These are phyloP conservation scores for Wallacemonas sp. DNA, from an alignment of 208 protist genomes.

Conservation along the genomic window DNA sequence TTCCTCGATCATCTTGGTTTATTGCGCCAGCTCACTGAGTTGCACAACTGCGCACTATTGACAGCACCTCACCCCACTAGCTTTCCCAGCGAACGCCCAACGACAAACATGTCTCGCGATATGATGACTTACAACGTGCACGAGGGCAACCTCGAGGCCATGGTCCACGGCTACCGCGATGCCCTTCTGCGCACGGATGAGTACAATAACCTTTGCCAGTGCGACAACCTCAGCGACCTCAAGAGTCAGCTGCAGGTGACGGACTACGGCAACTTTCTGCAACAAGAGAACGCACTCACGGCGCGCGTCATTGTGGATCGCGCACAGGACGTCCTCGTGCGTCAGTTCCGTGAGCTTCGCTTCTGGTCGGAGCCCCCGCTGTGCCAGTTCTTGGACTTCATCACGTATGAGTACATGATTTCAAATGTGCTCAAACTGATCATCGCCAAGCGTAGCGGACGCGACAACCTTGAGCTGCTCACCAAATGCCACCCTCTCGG, in stretches of 20 bases:
- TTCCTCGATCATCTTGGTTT: not conserved
- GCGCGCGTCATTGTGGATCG: constrained; percentile 90
- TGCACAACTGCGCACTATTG: not conserved
- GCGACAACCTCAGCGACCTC: constrained; percentile 97
- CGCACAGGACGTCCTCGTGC: constrained; percentile 94
- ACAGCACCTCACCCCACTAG: not conserved
- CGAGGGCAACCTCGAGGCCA: constrained; percentile 86
- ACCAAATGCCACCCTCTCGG: constrained; percentile 98
- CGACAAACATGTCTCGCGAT: constrained; percentile 43
- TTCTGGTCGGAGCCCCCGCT: constrained; percentile 94
- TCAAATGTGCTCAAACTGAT: constrained; percentile 92
- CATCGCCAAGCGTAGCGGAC: constrained; percentile 80
- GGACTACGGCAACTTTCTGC: constrained; percentile 97
- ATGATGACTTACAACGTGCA: constrained; percentile 86
- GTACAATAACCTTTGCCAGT: constrained; percentile 98
- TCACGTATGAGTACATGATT: constrained; percentile 99
- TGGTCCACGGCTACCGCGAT: constrained; percentile 90
- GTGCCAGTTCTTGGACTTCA: constrained; percentile 98
- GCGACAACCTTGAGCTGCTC: constrained; percentile 86
- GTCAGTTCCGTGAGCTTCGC: constrained; percentile 96
- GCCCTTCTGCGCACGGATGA: constrained; percentile 93
- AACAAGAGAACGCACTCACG: constrained; percentile 93
- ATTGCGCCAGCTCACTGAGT: too few species aligned
- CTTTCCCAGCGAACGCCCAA: not conserved
- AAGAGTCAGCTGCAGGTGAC: constrained; percentile 97